Evolutionary conservation across 148 eudicot species (phyloP).

Genomic region (Rheum nobile): DNA sequence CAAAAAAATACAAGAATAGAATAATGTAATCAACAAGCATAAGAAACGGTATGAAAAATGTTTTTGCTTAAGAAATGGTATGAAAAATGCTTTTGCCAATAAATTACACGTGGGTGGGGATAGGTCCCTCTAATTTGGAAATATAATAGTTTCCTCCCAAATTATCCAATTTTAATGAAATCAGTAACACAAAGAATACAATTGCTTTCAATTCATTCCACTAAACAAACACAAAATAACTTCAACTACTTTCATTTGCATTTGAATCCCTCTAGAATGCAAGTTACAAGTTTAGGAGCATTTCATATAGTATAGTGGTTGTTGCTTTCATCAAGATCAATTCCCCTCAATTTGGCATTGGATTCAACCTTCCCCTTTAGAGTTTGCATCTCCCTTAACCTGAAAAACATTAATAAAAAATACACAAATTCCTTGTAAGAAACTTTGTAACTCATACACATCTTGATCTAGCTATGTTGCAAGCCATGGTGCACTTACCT

Average conservation of each 20-base stretch:
- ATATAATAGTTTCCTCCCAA: not conserved
- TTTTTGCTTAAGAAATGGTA: no score
- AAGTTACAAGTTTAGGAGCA: not conserved
- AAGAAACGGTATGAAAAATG: no score
- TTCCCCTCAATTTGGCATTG: constrained; percentile 33
- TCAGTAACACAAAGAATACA: not conserved
- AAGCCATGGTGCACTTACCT: constrained; percentile 25
- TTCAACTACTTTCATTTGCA: not conserved
- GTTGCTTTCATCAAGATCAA: constrained; percentile 7
- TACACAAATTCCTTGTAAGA: not conserved
- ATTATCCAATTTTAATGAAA: not conserved
- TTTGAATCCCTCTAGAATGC: not conserved
- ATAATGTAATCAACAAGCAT: no score
- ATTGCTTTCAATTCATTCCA: not conserved
- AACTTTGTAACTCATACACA: not conserved
- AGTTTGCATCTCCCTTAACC: constrained; percentile 46
- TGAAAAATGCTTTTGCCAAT: not conserved
- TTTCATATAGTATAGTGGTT: constrained; percentile 6
- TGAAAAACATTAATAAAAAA: no score
- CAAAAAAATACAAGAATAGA: no score
- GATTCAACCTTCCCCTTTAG: constrained; percentile 25
- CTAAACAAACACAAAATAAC: not conserved
- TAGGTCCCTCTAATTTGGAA: not conserved
- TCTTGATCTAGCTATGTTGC: not conserved
- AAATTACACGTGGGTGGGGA: not conserved